phyloP scores from a whole-genome alignment of 2,329 filamentous ascomycete genomes.

The Setomelanomma holmii region DNA sequence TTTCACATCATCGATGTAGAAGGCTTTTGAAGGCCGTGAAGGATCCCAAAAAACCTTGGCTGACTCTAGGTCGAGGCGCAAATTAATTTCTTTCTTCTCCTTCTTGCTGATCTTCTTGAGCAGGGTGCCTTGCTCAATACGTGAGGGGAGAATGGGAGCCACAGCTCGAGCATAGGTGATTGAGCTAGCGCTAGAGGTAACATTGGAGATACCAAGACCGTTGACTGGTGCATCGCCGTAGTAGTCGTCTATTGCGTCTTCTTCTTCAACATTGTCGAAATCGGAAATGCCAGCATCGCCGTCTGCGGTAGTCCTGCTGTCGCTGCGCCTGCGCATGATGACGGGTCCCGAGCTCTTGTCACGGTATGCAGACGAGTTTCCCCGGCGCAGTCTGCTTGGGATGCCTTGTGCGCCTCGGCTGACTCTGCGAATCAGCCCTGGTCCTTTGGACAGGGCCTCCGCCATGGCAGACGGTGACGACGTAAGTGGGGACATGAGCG shows the following conservation, averaged over 20 bases:
- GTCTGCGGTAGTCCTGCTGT: slow-evolving; percentile 76
- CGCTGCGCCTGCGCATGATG: slow-evolving; percentile 84
- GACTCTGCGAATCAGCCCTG: slow-evolving; percentile 79
- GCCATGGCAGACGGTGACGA: slow-evolving; percentile 65
- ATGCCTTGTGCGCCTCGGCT: slow-evolving; percentile 80
- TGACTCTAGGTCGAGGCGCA: slow-evolving; percentile 81
- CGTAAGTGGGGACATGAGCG: slow-evolving; percentile 62
- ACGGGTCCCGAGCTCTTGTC: slow-evolving; percentile 90
- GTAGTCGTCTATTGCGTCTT: slow-evolving; percentile 57
- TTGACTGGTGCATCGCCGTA: slow-evolving; percentile 48
- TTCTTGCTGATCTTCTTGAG: slow-evolving; percentile 89
- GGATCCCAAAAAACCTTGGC: slow-evolving; percentile 91
- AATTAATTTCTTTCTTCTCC: slow-evolving; percentile 72
- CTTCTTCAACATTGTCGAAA: slow-evolving; percentile 58
- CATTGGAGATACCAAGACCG: slow-evolving; percentile 51
- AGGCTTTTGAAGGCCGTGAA: slow-evolving; percentile 77
- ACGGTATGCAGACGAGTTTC: slow-evolving; percentile 75
- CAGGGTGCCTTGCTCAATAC: slow-evolving; percentile 78
- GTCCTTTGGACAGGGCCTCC: slow-evolving; percentile 66
- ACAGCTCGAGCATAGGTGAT: slow-evolving; percentile 54
- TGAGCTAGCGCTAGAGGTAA: slow-evolving; percentile 39
- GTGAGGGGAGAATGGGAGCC: slow-evolving; percentile 77
- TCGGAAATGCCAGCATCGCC: slow-evolving; percentile 57
- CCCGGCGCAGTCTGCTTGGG: slow-evolving; percentile 74
- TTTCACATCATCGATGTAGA: slow-evolving; percentile 95